Percentiles rank a stretch among this genome's conserved stretches.
phyloP scores from a whole-genome alignment of 345 rosid genomes.

The Pugionium cornutum region DNA sequence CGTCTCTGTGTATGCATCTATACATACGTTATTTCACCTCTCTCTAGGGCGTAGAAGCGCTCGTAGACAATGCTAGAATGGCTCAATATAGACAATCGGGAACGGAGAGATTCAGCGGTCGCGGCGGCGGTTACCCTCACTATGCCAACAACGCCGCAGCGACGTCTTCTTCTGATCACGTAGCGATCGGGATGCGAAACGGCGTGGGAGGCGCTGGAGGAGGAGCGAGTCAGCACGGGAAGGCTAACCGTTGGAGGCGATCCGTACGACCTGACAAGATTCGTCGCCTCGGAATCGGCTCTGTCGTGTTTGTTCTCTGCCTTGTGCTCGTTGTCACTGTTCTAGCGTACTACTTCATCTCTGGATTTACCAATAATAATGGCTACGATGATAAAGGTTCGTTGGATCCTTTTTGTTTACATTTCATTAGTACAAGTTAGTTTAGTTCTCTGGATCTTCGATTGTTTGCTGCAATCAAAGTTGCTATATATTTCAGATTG shows the following conservation, averaged over 20 bases:
- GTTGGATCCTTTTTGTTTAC: conserved; percentile 2
- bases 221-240: conserved; percentile 45
- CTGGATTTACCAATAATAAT: conserved; percentile 33
- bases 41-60: conserved; percentile 23
- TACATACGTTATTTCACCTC: background rate
- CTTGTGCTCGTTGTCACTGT: conserved; percentile 60
- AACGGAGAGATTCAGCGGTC: conserved; percentile 48
- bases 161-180: conserved; percentile 53
- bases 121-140: conserved; percentile 31
- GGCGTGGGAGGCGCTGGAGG: conserved; percentile 27
- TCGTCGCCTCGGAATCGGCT: conserved; percentile 50
- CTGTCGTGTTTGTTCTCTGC: conserved; percentile 51
- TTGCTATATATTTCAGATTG: background rate
- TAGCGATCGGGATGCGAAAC: conserved; percentile 62
- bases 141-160: conserved; percentile 48
- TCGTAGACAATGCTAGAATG: conserved; percentile 59
- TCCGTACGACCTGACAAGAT: conserved; percentile 60
- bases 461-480: conserved; percentile 14
- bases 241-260: conserved; percentile 60
- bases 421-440: background rate
- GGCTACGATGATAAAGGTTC: conserved; percentile 49
- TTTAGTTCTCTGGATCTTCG: background rate
- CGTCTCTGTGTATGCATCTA: background rate
- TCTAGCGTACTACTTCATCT: conserved; percentile 65
- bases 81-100: conserved; percentile 93